Conservation (phyloP, 192 early-diverging fungal species). For the Coemansia sp. region DNA sequence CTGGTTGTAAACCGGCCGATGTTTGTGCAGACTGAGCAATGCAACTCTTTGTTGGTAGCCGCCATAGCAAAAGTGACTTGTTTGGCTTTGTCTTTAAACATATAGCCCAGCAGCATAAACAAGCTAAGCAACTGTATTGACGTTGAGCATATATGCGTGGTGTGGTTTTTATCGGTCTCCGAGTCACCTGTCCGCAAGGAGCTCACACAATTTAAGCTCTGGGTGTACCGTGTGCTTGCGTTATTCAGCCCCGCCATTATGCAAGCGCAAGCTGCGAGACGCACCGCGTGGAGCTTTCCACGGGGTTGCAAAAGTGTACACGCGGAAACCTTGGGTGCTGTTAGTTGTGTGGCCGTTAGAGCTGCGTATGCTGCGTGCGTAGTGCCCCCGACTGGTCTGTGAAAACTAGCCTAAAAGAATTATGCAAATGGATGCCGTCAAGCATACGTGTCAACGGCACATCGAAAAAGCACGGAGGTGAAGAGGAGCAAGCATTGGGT, state of each 20-base stretch:
- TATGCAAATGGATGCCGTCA: conserved; percentile 20
- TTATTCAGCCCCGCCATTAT: conserved; percentile 7
- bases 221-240: conserved; percentile 37
- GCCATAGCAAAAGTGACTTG: too few species aligned
- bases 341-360: conserved; percentile 42
- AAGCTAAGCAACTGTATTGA: too few species aligned
- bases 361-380: conserved; percentile 37
- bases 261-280: conserved; percentile 18
- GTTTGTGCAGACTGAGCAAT: too few species aligned
- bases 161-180: too few species aligned
- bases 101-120: too few species aligned
- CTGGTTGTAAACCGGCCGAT: too few species aligned
- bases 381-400: conserved; percentile 5
- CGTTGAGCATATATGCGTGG: too few species aligned
- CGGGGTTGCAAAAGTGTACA: neutral
- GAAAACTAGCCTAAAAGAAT: conserved; percentile 4
- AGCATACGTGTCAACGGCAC: conserved; percentile 17
- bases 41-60: too few species aligned
- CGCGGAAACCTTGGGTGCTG: neutral
- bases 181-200: too few species aligned
- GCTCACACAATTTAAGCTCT: too few species aligned
- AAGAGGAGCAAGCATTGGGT: conserved; percentile 8
- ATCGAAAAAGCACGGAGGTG: neutral
- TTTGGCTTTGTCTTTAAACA: too few species aligned
- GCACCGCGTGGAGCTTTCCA: conserved; percentile 7